Percentiles rank a stretch among this genome's conserved stretches.
phyloP scores from a whole-genome alignment of 345 rosid species.

The Hypericum perforatum region DNA sequence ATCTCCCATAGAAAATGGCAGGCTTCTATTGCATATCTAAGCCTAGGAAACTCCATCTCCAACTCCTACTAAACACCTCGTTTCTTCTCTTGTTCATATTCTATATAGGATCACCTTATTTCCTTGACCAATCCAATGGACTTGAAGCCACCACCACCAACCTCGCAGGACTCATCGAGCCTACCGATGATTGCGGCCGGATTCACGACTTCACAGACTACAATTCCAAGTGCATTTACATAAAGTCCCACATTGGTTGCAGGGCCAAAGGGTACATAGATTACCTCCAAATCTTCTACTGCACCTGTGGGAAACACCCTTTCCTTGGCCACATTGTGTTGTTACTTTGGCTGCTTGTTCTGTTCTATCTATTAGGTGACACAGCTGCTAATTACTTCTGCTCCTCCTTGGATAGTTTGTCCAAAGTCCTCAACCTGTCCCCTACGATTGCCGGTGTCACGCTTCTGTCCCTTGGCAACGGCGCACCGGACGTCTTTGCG shows the following conservation, averaged over 20 bases:
- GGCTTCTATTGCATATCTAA: slow-evolving; percentile 14
- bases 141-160: background rate
- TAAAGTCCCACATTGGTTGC: slow-evolving; percentile 46
- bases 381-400: slow-evolving; percentile 2
- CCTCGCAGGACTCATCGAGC: slow-evolving; percentile 10
- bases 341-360: slow-evolving; percentile 57
- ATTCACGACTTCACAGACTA: slow-evolving; percentile 37
- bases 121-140: slow-evolving; percentile 13
- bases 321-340: slow-evolving; percentile 38
- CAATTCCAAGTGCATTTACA: slow-evolving; percentile 49
- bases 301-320: slow-evolving; percentile 44
- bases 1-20: slow-evolving; percentile 33
- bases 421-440: background rate
- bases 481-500: slow-evolving; percentile 84
- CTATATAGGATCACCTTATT: slow-evolving; percentile 16
- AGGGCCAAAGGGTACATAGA: slow-evolving; percentile 64
- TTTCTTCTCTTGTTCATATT: slow-evolving; percentile 36
- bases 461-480: slow-evolving; percentile 78
- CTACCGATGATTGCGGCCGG: slow-evolving; percentile 23
- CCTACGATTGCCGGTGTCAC: slow-evolving; percentile 55
- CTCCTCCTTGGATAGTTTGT: slow-evolving; percentile 1
- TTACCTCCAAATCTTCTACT: slow-evolving; percentile 69
- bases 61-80: slow-evolving; percentile 40
- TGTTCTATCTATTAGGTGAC: slow-evolving; percentile 72
- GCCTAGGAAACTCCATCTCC: slow-evolving; percentile 23